These are phyloP conservation scores for Neurospora sp. DNA, from an alignment of 495 filamentous ascomycete genomes.

Conservation along the genomic window DNA sequence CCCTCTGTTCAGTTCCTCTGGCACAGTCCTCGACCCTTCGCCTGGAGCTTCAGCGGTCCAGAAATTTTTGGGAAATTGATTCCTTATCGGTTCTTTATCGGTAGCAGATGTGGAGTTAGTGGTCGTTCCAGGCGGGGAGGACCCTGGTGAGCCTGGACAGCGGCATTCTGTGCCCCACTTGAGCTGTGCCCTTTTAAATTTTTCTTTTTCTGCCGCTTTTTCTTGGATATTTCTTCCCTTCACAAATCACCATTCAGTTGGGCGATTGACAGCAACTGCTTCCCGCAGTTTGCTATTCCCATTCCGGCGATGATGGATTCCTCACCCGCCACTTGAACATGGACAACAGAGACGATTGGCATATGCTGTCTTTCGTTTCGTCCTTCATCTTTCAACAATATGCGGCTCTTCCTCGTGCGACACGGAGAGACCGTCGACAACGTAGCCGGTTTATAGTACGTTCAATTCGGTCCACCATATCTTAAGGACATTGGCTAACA, in stretches of 20 bases:
- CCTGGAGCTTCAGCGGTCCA: neutral
- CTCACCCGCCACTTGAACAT: neutral
- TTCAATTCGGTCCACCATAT: neutral
- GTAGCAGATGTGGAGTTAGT: neutral
- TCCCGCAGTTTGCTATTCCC: neutral
- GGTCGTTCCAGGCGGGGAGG: neutral
- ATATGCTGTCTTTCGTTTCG: neutral
- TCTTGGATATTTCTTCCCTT: neutral
- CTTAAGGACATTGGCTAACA: constrained; percentile 4
- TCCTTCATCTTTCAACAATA: constrained; percentile 11
- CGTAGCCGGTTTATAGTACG: constrained; percentile 65
- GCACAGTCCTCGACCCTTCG: neutral
- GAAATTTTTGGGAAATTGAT: neutral
- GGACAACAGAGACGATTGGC: neutral
- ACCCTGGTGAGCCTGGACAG: neutral
- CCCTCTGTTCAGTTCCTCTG: neutral
- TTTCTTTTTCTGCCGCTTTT: neutral
- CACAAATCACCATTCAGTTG: neutral
- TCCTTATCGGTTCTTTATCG: neutral
- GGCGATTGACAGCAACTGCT: neutral
- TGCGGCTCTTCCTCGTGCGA: constrained; percentile 70
- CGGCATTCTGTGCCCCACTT: neutral
- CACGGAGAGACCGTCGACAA: constrained; percentile 89
- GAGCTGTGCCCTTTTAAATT: neutral
- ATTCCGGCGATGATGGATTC: neutral